A percentile compares a stretch with the other conserved stretches of the same genome.
These are phyloP conservation scores for Geotrichum ghanense DNA, from an alignment of 805 yeast genomes.

Conservation along the genomic window DNA sequence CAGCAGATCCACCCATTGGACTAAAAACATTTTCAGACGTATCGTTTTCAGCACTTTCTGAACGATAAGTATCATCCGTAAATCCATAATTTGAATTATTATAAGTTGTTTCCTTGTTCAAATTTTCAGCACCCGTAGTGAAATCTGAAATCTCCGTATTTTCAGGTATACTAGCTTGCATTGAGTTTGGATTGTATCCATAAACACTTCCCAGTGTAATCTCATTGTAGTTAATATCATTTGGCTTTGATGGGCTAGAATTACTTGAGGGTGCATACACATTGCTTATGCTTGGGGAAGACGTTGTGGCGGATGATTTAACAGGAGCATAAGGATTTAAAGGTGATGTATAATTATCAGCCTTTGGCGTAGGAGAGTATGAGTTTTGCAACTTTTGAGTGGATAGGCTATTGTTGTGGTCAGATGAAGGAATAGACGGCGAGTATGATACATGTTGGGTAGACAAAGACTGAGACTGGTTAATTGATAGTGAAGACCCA, in stretches of 20 bases:
- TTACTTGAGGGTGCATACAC: background rate
- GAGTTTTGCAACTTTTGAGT: background rate
- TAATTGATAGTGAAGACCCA: background rate
- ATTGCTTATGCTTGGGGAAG: background rate
- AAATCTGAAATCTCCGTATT: background rate
- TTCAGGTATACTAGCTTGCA: background rate
- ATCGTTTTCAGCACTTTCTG: too few relatives aligned
- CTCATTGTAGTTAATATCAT: background rate
- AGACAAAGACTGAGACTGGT: background rate
- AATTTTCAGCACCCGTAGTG: too few relatives aligned
- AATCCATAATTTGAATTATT: background rate
- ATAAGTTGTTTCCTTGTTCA: background rate
- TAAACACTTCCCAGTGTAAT: background rate
- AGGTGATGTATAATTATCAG: too few relatives aligned
- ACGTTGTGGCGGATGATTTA: background rate
- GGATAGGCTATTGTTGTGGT: too few relatives aligned
- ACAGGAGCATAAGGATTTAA: conserved; percentile 6
- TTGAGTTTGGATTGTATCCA: background rate
- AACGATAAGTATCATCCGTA: too few relatives aligned
- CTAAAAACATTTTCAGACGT: background rate
- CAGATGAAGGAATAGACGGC: too few relatives aligned
- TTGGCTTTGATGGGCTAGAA: background rate
- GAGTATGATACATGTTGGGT: too few relatives aligned
- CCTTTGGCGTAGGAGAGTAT: background rate
- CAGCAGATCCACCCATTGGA: background rate